Conservation (phyloP, 2,329 filamentous ascomycete genomes). For the Fusarium euwallaceae region DNA sequence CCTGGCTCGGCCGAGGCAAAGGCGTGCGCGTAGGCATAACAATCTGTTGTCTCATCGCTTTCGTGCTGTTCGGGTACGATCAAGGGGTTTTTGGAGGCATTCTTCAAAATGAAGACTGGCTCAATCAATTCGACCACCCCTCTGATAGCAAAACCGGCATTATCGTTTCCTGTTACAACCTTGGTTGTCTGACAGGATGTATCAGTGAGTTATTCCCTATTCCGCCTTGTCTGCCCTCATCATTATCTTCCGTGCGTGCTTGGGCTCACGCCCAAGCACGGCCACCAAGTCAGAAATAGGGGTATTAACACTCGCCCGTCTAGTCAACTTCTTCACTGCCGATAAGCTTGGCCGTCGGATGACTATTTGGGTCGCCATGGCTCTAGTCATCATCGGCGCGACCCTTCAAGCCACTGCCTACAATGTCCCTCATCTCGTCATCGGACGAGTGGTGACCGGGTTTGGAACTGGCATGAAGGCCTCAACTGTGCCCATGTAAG, state of each 20-base stretch:
- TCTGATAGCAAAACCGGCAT: constrained; percentile 47
- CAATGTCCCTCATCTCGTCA: constrained; percentile 61
- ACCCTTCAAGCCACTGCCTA: constrained; percentile 65
- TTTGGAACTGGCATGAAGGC: constrained; percentile 60
- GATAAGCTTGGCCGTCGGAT: constrained; percentile 63
- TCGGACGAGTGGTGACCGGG: constrained; percentile 63
- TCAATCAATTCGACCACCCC: constrained; percentile 48
- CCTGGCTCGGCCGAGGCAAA: constrained; percentile 43
- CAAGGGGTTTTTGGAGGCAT: constrained; percentile 64
- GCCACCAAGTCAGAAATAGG: not conserved
- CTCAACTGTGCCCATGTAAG: constrained; percentile 54
- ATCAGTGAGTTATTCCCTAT: constrained; percentile 59
- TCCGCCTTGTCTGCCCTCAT: not conserved
- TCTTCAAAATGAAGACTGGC: constrained; percentile 59
- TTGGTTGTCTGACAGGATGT: constrained; percentile 60
- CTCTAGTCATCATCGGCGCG: constrained; percentile 70
- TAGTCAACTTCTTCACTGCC: constrained; percentile 61
- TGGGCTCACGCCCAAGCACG: not conserved
- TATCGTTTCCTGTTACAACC: constrained; percentile 52
- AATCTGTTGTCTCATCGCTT: constrained; percentile 42
- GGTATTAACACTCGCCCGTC: not conserved
- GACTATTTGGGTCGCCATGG: constrained; percentile 67
- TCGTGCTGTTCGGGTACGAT: constrained; percentile 58
- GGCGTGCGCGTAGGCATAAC: constrained; percentile 40
- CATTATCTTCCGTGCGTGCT: not conserved